These are phyloP conservation scores for Carnegiea gigantea DNA, from an alignment of 179 eudicot genomes.

Conservation along the genomic window DNA sequence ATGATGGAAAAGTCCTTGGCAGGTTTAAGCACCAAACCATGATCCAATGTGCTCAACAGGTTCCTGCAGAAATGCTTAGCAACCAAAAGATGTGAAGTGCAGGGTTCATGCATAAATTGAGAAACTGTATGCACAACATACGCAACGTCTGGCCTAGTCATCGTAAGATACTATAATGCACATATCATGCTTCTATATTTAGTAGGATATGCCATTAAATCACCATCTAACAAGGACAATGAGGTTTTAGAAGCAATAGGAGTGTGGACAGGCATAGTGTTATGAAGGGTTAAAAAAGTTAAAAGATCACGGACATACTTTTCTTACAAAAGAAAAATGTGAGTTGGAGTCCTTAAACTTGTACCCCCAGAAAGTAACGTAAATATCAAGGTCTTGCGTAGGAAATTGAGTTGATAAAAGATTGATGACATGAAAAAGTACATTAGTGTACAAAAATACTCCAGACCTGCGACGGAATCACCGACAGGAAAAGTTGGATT, in stretches of 20 bases:
- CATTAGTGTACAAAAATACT: too few species aligned
- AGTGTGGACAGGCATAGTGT: background rate
- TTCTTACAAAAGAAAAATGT: background rate
- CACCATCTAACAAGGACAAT: background rate
- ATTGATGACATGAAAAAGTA: too few species aligned
- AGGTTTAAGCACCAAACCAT: too few species aligned
- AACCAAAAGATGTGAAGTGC: background rate
- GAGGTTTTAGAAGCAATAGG: background rate
- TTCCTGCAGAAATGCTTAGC: too few species aligned
- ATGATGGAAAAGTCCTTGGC: too few species aligned
- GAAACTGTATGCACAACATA: background rate
- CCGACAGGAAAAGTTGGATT: too few species aligned
- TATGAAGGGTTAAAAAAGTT: background rate
- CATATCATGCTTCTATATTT: background rate
- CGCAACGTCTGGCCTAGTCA: background rate
- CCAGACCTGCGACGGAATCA: too few species aligned
- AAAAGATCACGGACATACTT: slow-evolving; percentile 3
- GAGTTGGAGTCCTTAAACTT: background rate
- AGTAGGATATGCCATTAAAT: background rate
- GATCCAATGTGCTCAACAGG: too few species aligned
- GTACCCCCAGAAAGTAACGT: background rate
- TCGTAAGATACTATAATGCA: background rate
- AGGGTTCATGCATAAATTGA: background rate
- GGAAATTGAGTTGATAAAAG: background rate
- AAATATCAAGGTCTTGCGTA: background rate